Conservation (phyloP, 1,284 basidiomycete genomes). For the Trichosporon faecale region DNA sequence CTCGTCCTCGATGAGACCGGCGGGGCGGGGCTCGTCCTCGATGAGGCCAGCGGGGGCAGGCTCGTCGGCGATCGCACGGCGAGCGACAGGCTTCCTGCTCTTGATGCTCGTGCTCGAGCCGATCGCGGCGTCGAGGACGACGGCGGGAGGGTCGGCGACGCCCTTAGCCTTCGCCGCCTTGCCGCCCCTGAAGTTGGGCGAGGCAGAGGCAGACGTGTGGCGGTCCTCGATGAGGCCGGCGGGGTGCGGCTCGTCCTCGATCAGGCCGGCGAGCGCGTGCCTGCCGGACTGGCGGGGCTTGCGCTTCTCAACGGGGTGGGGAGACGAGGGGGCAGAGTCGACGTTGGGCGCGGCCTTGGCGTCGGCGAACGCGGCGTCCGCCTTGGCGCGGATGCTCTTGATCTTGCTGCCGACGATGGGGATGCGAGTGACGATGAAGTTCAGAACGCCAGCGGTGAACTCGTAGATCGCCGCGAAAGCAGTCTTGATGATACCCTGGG, state of each 20-base stretch:
- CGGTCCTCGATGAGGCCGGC: not conserved
- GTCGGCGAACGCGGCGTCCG: not conserved
- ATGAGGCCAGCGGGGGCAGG: not conserved
- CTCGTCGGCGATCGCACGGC: not conserved
- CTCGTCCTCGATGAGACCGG: not conserved
- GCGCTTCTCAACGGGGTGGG: not conserved
- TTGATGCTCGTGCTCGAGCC: not conserved
- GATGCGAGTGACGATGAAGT: not conserved
- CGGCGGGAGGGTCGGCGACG: constrained; percentile 2
- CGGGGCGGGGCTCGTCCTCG: not conserved
- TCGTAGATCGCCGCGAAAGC: constrained; percentile 31
- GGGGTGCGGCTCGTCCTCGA: not conserved
- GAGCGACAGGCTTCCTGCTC: not conserved
- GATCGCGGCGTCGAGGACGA: not conserved
- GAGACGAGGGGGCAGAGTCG: not conserved
- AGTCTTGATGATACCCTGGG: constrained; percentile 25
- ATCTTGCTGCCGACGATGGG: not conserved
- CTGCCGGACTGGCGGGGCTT: constrained; percentile 5
- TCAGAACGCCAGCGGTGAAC: constrained; percentile 9
- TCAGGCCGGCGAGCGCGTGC: not conserved
- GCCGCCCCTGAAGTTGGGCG: not conserved
- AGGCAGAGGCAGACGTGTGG: not conserved
- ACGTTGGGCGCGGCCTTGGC: constrained; percentile 1
- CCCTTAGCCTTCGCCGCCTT: constrained; percentile 1
- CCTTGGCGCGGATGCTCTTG: constrained; percentile 5